Conservation (phyloP, 2,329 filamentous ascomycete genomes). For the Ceratocystis variospora region DNA sequence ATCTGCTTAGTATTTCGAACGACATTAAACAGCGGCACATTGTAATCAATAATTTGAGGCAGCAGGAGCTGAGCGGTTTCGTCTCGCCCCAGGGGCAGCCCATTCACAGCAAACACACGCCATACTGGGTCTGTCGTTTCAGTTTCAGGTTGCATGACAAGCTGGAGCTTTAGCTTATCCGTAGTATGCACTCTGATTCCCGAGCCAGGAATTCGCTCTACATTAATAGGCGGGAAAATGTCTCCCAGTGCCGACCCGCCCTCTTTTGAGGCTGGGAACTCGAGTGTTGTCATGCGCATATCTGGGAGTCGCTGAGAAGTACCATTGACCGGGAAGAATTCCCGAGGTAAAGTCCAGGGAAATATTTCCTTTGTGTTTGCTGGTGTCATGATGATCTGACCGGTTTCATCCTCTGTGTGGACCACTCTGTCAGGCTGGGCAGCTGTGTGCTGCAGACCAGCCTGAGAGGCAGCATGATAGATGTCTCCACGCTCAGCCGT, state of each 20-base stretch:
- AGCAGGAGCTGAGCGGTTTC: conserved; percentile 72
- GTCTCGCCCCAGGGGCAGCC: conserved; percentile 68
- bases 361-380: conserved; percentile 44
- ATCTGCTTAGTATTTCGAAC: conserved; percentile 59
- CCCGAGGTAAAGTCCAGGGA: conserved; percentile 77
- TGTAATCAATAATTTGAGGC: conserved; percentile 59
- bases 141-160: conserved; percentile 45
- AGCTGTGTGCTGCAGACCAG: conserved; percentile 65
- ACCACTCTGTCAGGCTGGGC: conserved; percentile 40
- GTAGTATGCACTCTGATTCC: conserved; percentile 27
- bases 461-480: conserved; percentile 78
- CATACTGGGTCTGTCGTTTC: conserved; percentile 33
- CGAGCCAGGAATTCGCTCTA: conserved; percentile 20
- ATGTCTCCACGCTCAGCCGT: conserved; percentile 68
- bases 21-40: conserved; percentile 72
- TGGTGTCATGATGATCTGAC: conserved; percentile 30
- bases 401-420: conserved; percentile 32
- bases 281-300: conserved; percentile 54
- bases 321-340: conserved; percentile 61
- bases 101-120: conserved; percentile 68
- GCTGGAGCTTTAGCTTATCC: conserved; percentile 47
- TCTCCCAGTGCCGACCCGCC: conserved; percentile 30
- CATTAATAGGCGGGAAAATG: conserved; percentile 28
- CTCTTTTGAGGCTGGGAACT: conserved; percentile 42
- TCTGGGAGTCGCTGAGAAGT: conserved; percentile 60